Percentiles rank a stretch among this genome's conserved stretches.
Evolutionary conservation across 495 filamentous ascomycete genomes (phyloP).

Genomic region (Penicillium parvum): DNA sequence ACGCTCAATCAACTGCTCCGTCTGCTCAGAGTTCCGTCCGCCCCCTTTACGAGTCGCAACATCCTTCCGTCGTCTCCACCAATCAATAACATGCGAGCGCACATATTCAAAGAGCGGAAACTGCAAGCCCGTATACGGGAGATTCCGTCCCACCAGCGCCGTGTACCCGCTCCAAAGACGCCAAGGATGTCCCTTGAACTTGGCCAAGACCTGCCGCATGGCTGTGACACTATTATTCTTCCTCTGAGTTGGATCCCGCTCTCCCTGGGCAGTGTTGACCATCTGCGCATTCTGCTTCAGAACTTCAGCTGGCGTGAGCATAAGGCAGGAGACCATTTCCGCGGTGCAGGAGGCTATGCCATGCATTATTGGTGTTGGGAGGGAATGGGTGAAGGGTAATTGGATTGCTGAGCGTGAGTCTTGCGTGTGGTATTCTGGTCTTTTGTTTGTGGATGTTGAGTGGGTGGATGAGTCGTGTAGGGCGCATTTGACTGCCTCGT

Average conservation of each 20-base stretch:
- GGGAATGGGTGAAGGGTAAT: constrained; percentile 28
- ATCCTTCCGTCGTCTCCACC: constrained; percentile 21
- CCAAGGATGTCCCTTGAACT: constrained; percentile 53
- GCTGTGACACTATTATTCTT: no score
- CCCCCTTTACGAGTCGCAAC: neutral
- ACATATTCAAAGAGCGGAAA: constrained; percentile 81
- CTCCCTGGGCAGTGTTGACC: constrained; percentile 15
- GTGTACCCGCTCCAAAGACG: constrained; percentile 75
- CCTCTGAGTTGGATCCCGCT: neutral
- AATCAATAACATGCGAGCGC: constrained; percentile 40
- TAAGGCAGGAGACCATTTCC: constrained; percentile 76
- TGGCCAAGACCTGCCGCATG: constrained; percentile 50
- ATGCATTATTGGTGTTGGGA: constrained; percentile 64
- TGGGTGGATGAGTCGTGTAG: constrained; percentile 37
- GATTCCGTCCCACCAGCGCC: constrained; percentile 70
- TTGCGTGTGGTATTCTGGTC: neutral
- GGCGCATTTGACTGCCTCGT: constrained; percentile 68
- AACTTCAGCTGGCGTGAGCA: constrained; percentile 86
- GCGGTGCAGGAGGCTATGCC: constrained; percentile 65
- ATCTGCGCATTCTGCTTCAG: constrained; percentile 94
- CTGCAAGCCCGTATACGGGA: constrained; percentile 83
- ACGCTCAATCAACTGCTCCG: constrained; percentile 32
- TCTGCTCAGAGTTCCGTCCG: neutral
- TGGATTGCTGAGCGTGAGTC: constrained; percentile 36
- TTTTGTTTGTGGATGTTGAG: constrained; percentile 30